Evolutionary conservation across 768 basidiomycete genomes (phyloP).

Genomic region (Rhodotorula paludigena): DNA sequence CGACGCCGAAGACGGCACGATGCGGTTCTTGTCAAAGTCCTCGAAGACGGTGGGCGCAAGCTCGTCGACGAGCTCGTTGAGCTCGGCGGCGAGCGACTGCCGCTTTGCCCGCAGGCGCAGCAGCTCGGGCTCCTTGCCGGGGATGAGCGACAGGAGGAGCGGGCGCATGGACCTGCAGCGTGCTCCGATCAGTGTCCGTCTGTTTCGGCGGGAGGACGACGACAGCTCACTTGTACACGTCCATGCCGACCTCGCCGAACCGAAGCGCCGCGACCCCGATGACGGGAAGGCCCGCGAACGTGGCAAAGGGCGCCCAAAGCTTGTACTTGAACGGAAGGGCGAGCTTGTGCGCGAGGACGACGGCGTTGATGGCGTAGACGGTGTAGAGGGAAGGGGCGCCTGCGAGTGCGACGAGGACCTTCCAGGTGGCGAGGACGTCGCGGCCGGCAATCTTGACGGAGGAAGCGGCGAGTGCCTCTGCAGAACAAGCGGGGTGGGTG

Average conservation of each 20-base stretch:
- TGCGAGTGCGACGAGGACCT: slow-evolving; percentile 88
- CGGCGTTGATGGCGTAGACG: slow-evolving; percentile 74
- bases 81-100: slow-evolving; percentile 70
- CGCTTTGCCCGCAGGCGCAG: slow-evolving; percentile 70
- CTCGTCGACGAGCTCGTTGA: slow-evolving; percentile 75
- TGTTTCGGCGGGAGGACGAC: too few species aligned
- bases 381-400: slow-evolving; percentile 78
- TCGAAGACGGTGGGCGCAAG: slow-evolving; percentile 81
- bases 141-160: slow-evolving; percentile 75
- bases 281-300: slow-evolving; percentile 69
- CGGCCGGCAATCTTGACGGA: slow-evolving; percentile 91
- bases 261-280: slow-evolving; percentile 90
- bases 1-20: slow-evolving; percentile 20
- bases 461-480: slow-evolving; percentile 88
- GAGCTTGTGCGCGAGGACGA: slow-evolving; percentile 64
- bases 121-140: slow-evolving; percentile 77
- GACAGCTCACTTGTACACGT: slow-evolving; percentile 77
- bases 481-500: not conserved
- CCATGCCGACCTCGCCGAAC: slow-evolving; percentile 96
- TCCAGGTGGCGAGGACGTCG: slow-evolving; percentile 97
- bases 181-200: not conserved
- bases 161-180: slow-evolving; percentile 73
- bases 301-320: slow-evolving; percentile 70
- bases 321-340: slow-evolving; percentile 61
- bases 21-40: slow-evolving; percentile 71